Evolutionary conservation across 2,329 filamentous ascomycete genomes (phyloP), one percentile per base, ranked within the genome.

Genomic region (Dothiorella sarmentorum): DNA sequence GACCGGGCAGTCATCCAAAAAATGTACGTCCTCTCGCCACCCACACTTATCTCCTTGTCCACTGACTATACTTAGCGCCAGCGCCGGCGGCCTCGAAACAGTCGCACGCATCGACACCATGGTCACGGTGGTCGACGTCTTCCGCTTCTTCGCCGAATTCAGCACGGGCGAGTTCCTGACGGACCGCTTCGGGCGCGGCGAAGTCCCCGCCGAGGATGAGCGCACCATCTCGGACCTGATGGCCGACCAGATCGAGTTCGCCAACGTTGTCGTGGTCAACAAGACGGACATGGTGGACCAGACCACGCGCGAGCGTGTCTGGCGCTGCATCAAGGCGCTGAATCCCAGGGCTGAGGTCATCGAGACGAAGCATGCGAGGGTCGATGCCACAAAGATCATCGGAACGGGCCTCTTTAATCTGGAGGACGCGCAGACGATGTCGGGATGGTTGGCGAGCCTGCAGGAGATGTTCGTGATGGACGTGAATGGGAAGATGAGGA

Each of bases 241-340:
- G 80, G 86, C 89, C 0, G 87, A 90, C 64, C 87, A 90, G 66
- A 88, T 90, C 60, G 88, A 91, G 70, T 91, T 91, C 64, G 86
- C 87, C 0, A 86, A 90, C 63, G 86, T 90, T 6, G 80, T 90
- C 13, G 78, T 90, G 3, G 73, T 90, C 18, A 90, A 90, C 73
- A 90, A 90, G 70, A 76, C 82, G 5, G 86, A 89, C 61, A 82
- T 84, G 61, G 83, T 88, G 13, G 70, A 77, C 38, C 68, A 72
- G 4, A 72, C 67, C 18, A 79, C 75, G 0, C 75, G 78, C 17
- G 65, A 71, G 4, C 74, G 80, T 3, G 78, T 88, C 56, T 68
- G 76, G 2, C 75, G 78, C 0, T 72, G 88, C 9, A 73, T 89
- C 56, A 78, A 78, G 59, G 80, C 82, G 51, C 78, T 91, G 15